Evolutionary conservation across 2,329 filamentous ascomycete genomes (phyloP).

Genomic region (Alternaria dauci): DNA sequence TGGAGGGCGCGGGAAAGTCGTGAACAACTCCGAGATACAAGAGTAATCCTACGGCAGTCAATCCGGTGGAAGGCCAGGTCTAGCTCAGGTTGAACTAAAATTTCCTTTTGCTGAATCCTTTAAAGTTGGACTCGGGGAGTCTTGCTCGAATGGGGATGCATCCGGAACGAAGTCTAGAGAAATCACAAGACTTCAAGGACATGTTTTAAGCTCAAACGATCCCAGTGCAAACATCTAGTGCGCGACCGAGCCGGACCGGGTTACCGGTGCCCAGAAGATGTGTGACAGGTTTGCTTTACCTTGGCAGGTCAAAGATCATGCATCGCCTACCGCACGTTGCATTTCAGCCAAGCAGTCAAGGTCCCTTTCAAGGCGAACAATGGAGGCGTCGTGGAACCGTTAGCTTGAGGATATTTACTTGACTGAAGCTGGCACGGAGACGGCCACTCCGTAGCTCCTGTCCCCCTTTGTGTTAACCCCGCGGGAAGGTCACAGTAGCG

Average conservation of each 20-base stretch:
- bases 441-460: slow-evolving; percentile 1
- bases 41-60: background rate
- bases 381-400: background rate
- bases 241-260: slow-evolving; percentile 1
- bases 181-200: background rate
- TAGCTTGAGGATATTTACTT: slow-evolving; percentile 4
- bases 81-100: background rate
- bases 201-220: background rate
- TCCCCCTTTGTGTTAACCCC: background rate
- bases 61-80: background rate
- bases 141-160: background rate
- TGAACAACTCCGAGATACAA: background rate
- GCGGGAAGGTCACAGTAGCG: slow-evolving; percentile 9
- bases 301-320: background rate
- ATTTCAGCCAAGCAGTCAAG: background rate
- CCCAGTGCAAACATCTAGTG: background rate
- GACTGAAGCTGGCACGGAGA: slow-evolving; percentile 3
- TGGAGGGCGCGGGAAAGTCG: background rate
- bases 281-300: background rate
- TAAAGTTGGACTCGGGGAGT: background rate
- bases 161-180: background rate
- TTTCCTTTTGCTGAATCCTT: background rate
- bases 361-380: background rate
- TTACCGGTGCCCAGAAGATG: background rate
- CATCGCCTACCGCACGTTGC: background rate